phyloP scores from a whole-genome alignment of 352 stramenopile species.

The Pythium guiyangense region DNA sequence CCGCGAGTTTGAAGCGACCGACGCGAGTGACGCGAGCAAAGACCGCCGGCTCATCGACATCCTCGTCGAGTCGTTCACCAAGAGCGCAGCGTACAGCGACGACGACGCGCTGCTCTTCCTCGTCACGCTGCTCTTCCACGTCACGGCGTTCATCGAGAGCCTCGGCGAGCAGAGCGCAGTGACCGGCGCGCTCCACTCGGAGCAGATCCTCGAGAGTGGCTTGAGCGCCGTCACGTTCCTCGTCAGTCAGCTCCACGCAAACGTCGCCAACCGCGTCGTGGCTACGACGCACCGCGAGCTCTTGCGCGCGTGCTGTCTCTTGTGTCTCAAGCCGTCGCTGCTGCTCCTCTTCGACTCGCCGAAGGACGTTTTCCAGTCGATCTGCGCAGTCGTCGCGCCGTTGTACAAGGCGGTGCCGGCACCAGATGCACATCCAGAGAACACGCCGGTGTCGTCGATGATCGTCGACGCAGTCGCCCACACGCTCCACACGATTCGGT shows the following conservation, averaged over 20 bases:
- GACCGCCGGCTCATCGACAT: conserved; percentile 25
- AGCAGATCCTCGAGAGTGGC: conserved; percentile 28
- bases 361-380: conserved; percentile 31
- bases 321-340: conserved; percentile 40
- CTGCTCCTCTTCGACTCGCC: conserved; percentile 58
- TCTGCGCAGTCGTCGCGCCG: conserved; percentile 12
- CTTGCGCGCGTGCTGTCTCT: conserved; percentile 29
- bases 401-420: background rate
- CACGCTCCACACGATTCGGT: conserved; percentile 32
- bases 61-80: conserved; percentile 31
- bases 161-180: conserved; percentile 15
- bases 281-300: conserved; percentile 16
- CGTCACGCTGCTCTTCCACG: conserved; percentile 34
- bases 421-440: background rate
- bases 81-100: conserved; percentile 26
- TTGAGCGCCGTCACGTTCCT: conserved; percentile 34
- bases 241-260: conserved; percentile 22
- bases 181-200: conserved; percentile 15
- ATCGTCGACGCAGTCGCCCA: conserved; percentile 26
- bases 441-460: conserved; percentile 4
- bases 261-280: conserved; percentile 10
- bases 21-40: conserved; percentile 9
- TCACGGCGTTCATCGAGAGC: conserved; percentile 30
- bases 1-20: conserved; percentile 39
- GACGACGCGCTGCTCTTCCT: conserved; percentile 31